Evolutionary conservation across 257 asterid species (phyloP).

Genomic region (Solanum rostratum): DNA sequence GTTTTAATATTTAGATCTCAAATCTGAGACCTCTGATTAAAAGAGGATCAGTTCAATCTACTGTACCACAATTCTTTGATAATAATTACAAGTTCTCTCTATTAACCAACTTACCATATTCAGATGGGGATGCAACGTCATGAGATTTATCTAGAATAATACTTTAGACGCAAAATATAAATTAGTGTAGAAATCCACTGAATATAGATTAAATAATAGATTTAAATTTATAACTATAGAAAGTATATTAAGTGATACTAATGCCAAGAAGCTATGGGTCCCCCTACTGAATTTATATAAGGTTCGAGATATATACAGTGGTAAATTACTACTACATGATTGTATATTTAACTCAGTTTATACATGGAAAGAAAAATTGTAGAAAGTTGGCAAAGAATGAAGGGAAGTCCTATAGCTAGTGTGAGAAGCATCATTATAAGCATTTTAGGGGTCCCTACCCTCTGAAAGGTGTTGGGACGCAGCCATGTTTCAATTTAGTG

Average conservation of each 20-base stretch:
- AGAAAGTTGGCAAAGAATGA: neutral
- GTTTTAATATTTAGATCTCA: too few species aligned
- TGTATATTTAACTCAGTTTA: too few species aligned
- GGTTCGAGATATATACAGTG: neutral
- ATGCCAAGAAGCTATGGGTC: neutral
- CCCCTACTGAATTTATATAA: neutral
- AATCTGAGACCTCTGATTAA: too few species aligned
- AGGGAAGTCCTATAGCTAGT: neutral
- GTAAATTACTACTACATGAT: too few species aligned
- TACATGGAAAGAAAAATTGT: neutral
- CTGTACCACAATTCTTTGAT: too few species aligned
- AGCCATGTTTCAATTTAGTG: neutral
- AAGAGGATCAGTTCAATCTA: rapidly evolving
- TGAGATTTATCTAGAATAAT: neutral
- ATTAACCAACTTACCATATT: neutral
- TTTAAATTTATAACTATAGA: neutral
- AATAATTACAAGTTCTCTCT: neutral
- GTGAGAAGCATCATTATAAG: neutral
- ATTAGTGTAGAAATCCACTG: neutral
- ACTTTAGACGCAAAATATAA: neutral
- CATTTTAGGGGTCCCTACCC: neutral
- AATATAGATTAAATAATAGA: neutral
- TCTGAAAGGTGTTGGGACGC: neutral
- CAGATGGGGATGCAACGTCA: neutral
- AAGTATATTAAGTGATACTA: neutral